These are phyloP conservation scores for Leptodermis oblonga DNA, from an alignment of 257 asterid genomes.

Conservation along the genomic window DNA sequence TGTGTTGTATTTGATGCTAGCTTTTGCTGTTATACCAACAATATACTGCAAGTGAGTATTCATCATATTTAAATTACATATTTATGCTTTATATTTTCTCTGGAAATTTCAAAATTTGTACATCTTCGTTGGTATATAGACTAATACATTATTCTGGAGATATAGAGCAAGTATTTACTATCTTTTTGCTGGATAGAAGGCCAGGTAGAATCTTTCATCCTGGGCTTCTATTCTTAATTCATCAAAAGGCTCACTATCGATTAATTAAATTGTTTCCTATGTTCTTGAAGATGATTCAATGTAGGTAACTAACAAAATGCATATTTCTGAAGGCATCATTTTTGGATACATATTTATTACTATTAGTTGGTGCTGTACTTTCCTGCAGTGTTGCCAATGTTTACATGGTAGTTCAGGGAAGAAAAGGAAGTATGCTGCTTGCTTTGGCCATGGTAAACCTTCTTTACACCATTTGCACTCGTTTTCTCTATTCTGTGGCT, in stretches of 20 bases:
- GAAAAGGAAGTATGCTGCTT: conserved; percentile 74
- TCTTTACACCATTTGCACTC: conserved; percentile 7
- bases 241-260: not conserved
- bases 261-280: not conserved
- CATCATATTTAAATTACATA: conserved; percentile 1
- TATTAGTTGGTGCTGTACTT: conserved; percentile 15
- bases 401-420: conserved; percentile 62
- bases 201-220: not conserved
- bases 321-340: not conserved
- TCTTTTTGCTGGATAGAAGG: not conserved
- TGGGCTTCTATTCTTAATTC: not conserved
- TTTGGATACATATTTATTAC: not conserved
- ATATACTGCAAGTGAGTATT: conserved; percentile 64
- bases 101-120: not conserved
- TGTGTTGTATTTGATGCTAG: conserved; percentile 60
- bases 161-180: not conserved
- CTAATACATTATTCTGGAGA: not conserved
- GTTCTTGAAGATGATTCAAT: not conserved
- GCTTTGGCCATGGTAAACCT: conserved; percentile 83
- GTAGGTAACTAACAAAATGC: not conserved
- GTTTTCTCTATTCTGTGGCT: conserved; percentile 5
- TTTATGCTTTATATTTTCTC: not conserved
- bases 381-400: conserved; percentile 65
- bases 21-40: conserved; percentile 85
- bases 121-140: not conserved